phyloP scores from a whole-genome alignment of 1,139 yeast species.

The Dujonia santamariae region DNA sequence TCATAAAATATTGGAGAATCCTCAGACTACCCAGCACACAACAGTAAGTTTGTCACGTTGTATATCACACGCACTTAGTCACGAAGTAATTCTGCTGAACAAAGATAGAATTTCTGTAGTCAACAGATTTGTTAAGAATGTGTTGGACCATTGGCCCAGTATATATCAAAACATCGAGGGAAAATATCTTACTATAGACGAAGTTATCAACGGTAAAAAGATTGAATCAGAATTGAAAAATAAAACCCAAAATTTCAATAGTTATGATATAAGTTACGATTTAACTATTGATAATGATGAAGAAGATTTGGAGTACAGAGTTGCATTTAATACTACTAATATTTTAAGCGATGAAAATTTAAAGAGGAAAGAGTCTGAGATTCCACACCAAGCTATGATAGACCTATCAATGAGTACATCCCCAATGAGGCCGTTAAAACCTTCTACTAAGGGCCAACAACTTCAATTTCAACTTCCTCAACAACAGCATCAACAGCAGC shows the following conservation, averaged over 20 bases:
- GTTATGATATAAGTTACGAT: slow-evolving; percentile 31
- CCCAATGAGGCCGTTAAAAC: neutral
- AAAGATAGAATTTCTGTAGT: slow-evolving; percentile 48
- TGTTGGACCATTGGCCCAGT: slow-evolving; percentile 42
- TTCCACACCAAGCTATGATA: neutral
- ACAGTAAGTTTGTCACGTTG: slow-evolving; percentile 45
- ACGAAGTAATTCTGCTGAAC: slow-evolving; percentile 45
- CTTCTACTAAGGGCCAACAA: neutral
- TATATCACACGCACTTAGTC: slow-evolving; percentile 50
- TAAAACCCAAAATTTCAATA: slow-evolving; percentile 9
- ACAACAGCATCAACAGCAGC: too few species aligned
- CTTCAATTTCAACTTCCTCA: too few species aligned
- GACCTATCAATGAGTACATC: neutral
- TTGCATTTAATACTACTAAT: slow-evolving; percentile 15
- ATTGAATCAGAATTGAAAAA: neutral
- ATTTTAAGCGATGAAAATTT: slow-evolving; percentile 14
- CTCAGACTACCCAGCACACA: slow-evolving; percentile 42
- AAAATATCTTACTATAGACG: slow-evolving; percentile 18
- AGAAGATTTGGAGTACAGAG: slow-evolving; percentile 15
- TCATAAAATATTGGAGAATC: slow-evolving; percentile 26
- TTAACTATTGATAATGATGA: slow-evolving; percentile 26
- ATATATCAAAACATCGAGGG: slow-evolving; percentile 1
- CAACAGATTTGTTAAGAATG: slow-evolving; percentile 47
- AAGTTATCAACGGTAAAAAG: slow-evolving; percentile 11
- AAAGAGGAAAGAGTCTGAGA: neutral